These are phyloP conservation scores for Phytophthora cactorum DNA, from an alignment of 352 stramenopile species.

Conservation along the genomic window DNA sequence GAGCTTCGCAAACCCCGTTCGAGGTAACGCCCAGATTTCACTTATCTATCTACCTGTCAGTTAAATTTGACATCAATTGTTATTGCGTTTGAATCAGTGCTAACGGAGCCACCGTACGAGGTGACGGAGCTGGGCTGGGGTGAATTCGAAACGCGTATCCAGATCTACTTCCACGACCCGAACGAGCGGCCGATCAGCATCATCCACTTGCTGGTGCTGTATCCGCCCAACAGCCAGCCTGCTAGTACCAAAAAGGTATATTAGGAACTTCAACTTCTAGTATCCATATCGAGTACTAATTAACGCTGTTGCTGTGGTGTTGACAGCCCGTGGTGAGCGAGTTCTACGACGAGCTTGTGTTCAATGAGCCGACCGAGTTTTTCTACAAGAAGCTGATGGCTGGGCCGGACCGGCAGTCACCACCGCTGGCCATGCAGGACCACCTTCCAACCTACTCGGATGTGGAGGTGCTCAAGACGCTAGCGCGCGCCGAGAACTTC, in stretches of 20 bases:
- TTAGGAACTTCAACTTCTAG: constrained; percentile 3
- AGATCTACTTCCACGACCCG: constrained; percentile 96
- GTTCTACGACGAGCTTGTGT: constrained; percentile 98
- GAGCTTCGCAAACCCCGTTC: constrained; percentile 94
- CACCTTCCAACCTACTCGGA: constrained; percentile 91
- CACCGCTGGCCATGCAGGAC: constrained; percentile 78
- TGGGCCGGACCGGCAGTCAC: constrained; percentile 71
- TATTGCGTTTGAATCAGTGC: constrained; percentile 56
- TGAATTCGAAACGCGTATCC: constrained; percentile 97
- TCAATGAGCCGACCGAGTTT: constrained; percentile 95
- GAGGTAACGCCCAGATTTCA: constrained; percentile 47
- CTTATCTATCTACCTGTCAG: constrained; percentile 5
- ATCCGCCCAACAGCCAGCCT: constrained; percentile 84
- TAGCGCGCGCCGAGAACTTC: constrained; percentile 86
- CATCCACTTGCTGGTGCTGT: constrained; percentile 88
- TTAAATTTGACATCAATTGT: not conserved
- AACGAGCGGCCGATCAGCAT: constrained; percentile 92
- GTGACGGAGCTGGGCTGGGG: constrained; percentile 97
- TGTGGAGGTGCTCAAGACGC: constrained; percentile 82
- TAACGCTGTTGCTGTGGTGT: constrained; percentile 1
- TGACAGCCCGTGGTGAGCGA: constrained; percentile 93
- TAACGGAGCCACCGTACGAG: constrained; percentile 95
- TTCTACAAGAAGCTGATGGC: constrained; percentile 95
- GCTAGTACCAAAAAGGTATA: constrained; percentile 91
- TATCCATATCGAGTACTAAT: constrained; percentile 2